Base-by-base conservation (phyloP, 139 green algal species). In the Pedinophyceae sp. region DNA sequence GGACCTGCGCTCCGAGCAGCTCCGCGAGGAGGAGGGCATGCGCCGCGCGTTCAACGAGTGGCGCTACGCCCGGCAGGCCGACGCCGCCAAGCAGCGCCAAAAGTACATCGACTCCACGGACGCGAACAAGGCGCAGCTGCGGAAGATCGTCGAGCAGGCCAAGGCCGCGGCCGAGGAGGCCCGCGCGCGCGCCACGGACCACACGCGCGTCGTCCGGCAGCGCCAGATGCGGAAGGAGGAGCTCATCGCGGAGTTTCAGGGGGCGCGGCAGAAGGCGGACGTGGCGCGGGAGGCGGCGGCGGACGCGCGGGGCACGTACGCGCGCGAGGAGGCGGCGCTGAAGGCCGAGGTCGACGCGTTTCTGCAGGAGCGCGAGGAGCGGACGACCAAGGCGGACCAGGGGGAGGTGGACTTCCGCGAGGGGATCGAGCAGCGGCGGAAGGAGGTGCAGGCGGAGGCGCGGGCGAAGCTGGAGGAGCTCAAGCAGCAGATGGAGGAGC, bases 401-500 rank as follows among this genome's bases (percentile, higher is more conserved):
- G 34, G 13, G 34, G 34, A 43, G 34, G 34, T 13, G 13, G 34
- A 43, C 34, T 43, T 43, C 34, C 34, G 34, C 34, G 10, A 13
- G 34, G 34, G 13, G 34, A 43, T 43, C 34, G 10, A 43, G 34
- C 34, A 13, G 34, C 34, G 34, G 34, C 7, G 34, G 34, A 7
- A 43, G 34, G 13, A 7, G 34, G 34, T 43, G 34, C 34, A 19
- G 10, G 10, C 13, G 34, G 34, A 43, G 10, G 34, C 34, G 10
- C 34, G 34, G 10, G 34, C 7, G 10, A 43, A 43, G 10, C 7
- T 43, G 34, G 10, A 19, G 34, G 34, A 43, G 10, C 13, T 7
- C 34, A 43, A 13, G 34, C 34, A 51, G 7, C 30, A 65, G 49
- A 70, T 71, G 51, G 60, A 70, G 46, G 65, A 72, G 47, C 52